phyloP scores from a whole-genome alignment of 768 basidiomycete genomes.

The Termitomyces sp. region DNA sequence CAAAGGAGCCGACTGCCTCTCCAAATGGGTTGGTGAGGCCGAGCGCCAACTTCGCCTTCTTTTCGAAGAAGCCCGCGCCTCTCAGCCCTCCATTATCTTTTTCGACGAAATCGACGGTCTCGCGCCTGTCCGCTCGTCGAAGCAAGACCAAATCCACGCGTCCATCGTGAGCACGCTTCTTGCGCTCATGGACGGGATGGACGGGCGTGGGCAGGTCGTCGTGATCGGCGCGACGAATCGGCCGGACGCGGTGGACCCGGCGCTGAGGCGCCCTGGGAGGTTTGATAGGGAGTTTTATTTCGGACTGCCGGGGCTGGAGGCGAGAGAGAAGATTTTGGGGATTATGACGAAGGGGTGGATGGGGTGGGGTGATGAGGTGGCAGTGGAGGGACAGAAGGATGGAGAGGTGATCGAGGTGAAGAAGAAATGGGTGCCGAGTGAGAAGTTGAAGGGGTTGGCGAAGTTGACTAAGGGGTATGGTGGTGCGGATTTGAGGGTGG shows the following conservation, averaged over 20 bases:
- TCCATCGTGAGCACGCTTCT: slow-evolving; percentile 94
- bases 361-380: slow-evolving; percentile 59
- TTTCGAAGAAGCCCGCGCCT: slow-evolving; percentile 92
- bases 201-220: slow-evolving; percentile 93
- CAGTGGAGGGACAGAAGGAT: slow-evolving; percentile 11
- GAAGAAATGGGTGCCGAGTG: slow-evolving; percentile 20
- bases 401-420: slow-evolving; percentile 24
- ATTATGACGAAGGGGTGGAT: slow-evolving; percentile 93
- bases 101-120: slow-evolving; percentile 99
- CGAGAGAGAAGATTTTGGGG: slow-evolving; percentile 80
- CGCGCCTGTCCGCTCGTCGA: slow-evolving; percentile 96
- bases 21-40: slow-evolving; percentile 99
- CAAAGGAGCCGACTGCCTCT: slow-evolving; percentile 96
- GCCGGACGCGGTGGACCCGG: slow-evolving; percentile 97
- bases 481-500: slow-evolving; percentile 91
- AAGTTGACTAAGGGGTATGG: slow-evolving; percentile 96
- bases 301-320: slow-evolving; percentile 79
- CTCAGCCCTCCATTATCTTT: slow-evolving; percentile 96
- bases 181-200: slow-evolving; percentile 99
- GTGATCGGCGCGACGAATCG: slow-evolving; percentile 98
- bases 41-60: slow-evolving; percentile 92
- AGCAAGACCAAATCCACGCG: slow-evolving; percentile 98
- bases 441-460: slow-evolving; percentile 56
- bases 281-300: slow-evolving; percentile 99
- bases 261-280: slow-evolving; percentile 86